phyloP scores from a whole-genome alignment of 2,329 filamentous ascomycete genomes.

The Penicillium sp. region DNA sequence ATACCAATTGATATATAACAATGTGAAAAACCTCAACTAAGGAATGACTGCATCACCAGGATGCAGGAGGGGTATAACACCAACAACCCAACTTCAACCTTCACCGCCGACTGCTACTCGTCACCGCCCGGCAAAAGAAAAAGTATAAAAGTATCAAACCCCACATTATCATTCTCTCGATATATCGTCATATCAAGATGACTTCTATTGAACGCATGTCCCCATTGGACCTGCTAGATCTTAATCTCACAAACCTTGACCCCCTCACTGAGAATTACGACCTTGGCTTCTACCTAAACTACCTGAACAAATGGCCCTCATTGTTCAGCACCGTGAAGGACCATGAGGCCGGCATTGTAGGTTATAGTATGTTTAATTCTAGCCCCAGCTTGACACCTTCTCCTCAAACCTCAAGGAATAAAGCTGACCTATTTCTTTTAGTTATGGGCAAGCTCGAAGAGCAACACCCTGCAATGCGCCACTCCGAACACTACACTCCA shows the following conservation, averaged over 20 bases:
- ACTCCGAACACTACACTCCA: conserved; percentile 86
- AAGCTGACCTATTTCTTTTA: conserved; percentile 32
- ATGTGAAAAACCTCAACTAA: conserved; percentile 3
- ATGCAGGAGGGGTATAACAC: conserved; percentile 5
- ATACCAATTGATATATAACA: conserved; percentile 1
- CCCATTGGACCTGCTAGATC: conserved; percentile 72
- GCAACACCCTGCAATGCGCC: conserved; percentile 63
- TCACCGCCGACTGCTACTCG: not conserved
- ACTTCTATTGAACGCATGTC: conserved; percentile 77
- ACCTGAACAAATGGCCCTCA: conserved; percentile 89
- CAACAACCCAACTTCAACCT: not conserved
- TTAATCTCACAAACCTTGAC: conserved; percentile 92
- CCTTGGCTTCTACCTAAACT: conserved; percentile 87
- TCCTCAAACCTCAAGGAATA: not conserved
- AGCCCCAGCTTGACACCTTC: not conserved
- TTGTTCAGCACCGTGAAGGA: conserved; percentile 90
- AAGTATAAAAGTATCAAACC: conserved; percentile 8
- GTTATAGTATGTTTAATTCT: conserved; percentile 62
- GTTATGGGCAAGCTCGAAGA: conserved; percentile 96
- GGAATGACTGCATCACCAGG: conserved; percentile 1
- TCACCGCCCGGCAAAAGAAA: conserved; percentile 21
- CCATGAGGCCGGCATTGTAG: conserved; percentile 75
- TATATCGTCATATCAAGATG: conserved; percentile 45
- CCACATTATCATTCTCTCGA: conserved; percentile 14
- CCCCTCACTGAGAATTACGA: conserved; percentile 97